Conservation (phyloP, 106 monocot genomes). For the Platanthera zijinensis region DNA sequence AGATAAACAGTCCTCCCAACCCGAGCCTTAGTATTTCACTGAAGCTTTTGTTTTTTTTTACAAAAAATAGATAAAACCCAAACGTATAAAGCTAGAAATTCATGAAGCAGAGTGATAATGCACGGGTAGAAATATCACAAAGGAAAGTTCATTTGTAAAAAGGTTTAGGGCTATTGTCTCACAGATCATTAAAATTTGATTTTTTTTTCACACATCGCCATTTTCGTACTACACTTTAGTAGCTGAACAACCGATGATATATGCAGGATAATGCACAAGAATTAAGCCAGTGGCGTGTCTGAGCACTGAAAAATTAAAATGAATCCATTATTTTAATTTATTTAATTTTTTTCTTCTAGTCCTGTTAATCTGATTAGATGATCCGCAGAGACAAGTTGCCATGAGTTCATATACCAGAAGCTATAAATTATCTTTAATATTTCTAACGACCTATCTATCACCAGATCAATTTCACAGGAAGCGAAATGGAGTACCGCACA, state of each 20-base stretch:
- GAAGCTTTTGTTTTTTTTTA: too few species aligned
- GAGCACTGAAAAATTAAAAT: not conserved
- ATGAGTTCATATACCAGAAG: not conserved
- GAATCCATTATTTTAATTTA: not conserved
- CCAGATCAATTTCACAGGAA: slow-evolving; percentile 33
- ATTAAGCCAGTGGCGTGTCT: not conserved
- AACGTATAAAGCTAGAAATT: too few species aligned
- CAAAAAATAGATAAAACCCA: too few species aligned
- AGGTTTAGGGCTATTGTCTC: not conserved
- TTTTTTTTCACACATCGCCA: not conserved
- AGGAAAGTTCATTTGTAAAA: not conserved
- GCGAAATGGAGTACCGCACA: slow-evolving; percentile 30
- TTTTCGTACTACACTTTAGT: not conserved
- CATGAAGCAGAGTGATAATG: not conserved
- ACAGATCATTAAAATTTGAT: not conserved
- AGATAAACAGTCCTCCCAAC: too few species aligned
- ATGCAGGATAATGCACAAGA: not conserved
- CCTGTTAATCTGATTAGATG: not conserved
- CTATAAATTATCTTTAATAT: not conserved
- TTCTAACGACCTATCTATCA: slow-evolving; percentile 2
- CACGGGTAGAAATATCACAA: not conserved
- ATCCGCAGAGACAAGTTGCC: not conserved
- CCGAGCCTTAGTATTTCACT: too few species aligned
- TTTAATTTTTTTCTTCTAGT: not conserved
- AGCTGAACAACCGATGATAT: not conserved